A percentile compares a stretch with the other conserved stretches of the same genome.
Conservation (phyloP, 2,329 filamentous ascomycete genomes). For the Alternaria metachromatica region DNA sequence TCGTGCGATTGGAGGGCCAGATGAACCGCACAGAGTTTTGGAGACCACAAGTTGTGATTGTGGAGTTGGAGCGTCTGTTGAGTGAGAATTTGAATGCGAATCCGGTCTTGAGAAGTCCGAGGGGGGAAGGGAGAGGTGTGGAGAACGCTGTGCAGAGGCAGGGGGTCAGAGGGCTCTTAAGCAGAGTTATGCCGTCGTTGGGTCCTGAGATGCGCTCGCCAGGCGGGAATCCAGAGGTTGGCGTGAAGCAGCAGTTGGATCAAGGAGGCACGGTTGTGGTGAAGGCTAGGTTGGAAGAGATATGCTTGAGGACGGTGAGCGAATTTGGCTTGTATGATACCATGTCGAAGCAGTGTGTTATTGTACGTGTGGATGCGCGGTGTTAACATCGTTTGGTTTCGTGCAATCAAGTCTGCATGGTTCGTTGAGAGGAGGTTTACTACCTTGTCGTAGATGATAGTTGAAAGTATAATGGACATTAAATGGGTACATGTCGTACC, state of each 20-base stretch:
- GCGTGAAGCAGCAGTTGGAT: constrained; percentile 13
- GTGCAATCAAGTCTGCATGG: neutral
- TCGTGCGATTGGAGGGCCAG: constrained; percentile 50
- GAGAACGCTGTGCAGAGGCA: constrained; percentile 8
- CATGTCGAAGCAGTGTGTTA: constrained; percentile 43
- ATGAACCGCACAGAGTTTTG: constrained; percentile 54
- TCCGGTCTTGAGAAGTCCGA: constrained; percentile 12
- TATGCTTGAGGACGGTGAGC: constrained; percentile 42
- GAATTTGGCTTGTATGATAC: constrained; percentile 48
- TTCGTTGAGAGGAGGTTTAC: neutral
- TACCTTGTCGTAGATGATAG: neutral
- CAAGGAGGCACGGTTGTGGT: constrained; percentile 31
- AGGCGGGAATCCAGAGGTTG: constrained; percentile 29
- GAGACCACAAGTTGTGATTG: constrained; percentile 50
- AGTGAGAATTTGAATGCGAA: constrained; percentile 40
- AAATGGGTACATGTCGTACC: neutral
- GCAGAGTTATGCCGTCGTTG: constrained; percentile 29
- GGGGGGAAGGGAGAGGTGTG: neutral
- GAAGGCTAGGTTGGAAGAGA: constrained; percentile 39
- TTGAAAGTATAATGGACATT: neutral
- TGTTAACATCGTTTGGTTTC: constrained; percentile 25
- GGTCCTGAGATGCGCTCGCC: constrained; percentile 28
- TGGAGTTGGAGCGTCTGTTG: constrained; percentile 49
- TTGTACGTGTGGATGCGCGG: constrained; percentile 39
- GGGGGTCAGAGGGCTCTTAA: constrained; percentile 27